Evolutionary conservation across 2,329 filamentous ascomycete genomes (phyloP), one percentile per base, ranked within the genome.

Genomic region (Colletotrichum orchidophilum): DNA sequence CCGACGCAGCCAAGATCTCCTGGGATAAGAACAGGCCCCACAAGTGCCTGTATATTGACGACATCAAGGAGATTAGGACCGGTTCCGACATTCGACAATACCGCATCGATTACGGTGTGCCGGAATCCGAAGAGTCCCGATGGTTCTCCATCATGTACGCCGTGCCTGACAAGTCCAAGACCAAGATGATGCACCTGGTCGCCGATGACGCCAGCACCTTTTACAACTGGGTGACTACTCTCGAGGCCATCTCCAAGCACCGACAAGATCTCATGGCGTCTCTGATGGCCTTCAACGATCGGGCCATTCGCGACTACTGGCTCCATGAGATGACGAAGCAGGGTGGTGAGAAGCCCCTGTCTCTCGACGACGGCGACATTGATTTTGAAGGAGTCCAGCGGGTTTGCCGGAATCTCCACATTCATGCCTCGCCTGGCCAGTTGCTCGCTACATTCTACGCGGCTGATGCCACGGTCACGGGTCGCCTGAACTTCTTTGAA

Each of bases 141-240:
- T 97, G 95, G 89, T 96, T 98, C 78, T 97, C 95, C 31, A 94
- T 99, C 74, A 89, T 97, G 63, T 98, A 97, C 80, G 90, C 91
- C 0, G 88, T 94, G 46, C 91, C 93, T 0, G 93, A 94, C 75
- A 92, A 92, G 72, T 92, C 92, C 9, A 96, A 94, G 78, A 92
- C 91, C 76, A 97, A 98, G 81, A 92, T 92, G 9, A 90, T 98
- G 84, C 95, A 98, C 80, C 87, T 99, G 62, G 91, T 98, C 68
- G 94, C 95, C 29, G 92, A 92, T 12, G 91, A 92, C 72, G 86
- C 91, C 57, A 88, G 91, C 74, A 89, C 91, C 8, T 92, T 96
- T 76, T 86, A 90, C 33, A 86, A 94, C 29, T 98, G 96, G 96
- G 94, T 92, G 1, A 89, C 90, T 18, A 96, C 95, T 2, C 87